Base-by-base conservation (phyloP, 192 early-diverging fungal genomes). In the Linnemannia hyalina region DNA sequence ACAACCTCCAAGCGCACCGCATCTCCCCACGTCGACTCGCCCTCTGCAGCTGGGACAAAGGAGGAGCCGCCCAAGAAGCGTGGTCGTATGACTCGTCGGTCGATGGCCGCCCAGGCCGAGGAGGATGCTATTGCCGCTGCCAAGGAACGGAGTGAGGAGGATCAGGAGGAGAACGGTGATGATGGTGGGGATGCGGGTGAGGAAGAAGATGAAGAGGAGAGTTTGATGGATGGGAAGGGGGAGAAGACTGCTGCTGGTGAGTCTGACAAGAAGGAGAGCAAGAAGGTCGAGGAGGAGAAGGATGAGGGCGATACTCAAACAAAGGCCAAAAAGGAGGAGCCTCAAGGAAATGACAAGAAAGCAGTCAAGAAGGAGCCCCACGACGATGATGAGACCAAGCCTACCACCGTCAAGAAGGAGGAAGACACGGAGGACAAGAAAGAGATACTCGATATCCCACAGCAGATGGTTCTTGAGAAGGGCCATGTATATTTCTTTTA, bases 401-500 rank as follows among this genome's bases (percentile, higher is more conserved):
- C n/a, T 4, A 7, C n/a, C 9, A 16, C 4, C 1, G 20, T 32
- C 29, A 65, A 65, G 60, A 65, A 65, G 11, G 60, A 65, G 60
- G 29, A 65, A 29, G 60, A 32, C n/a, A 29, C 60, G 11, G 60
- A 65, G 13, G 60, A 65, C n/a, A 65, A 65, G 60, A 65, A 65
- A 15, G 29, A 23, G 1, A 8, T n/a, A 11, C 60, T 65, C 26
- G 26, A 26, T 11, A 32, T 15, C 0, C 26, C 60, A 11, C 29
- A 32, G 11, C 60, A 65, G 10, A 41, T 11, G 9, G 32, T 73
- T 32, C 16, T 81, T 20, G 80, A 81, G 63, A 81, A 81, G 36
- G 80, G 80, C 0, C 72, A 75, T 40, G 80, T 23, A 5, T 81
- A 68, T 36, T 81, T 81, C n/a, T 81, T 81, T 32, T 81, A 81